phyloP scores from a whole-genome alignment of 768 basidiomycete genomes.

The Russula dissimulans region DNA sequence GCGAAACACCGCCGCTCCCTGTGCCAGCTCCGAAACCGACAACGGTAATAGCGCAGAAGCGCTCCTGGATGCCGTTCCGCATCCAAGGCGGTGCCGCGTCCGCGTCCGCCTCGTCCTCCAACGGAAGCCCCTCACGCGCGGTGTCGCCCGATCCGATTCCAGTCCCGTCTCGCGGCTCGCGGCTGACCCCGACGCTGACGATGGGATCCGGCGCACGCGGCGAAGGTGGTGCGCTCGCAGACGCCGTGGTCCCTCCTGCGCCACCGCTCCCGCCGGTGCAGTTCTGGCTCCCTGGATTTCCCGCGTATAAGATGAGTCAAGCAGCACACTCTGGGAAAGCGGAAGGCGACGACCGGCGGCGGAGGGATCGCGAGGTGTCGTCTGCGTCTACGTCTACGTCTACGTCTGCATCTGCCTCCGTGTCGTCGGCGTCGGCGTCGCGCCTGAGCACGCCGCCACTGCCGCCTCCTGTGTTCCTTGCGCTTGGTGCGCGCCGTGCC shows the following conservation, averaged over 20 bases:
- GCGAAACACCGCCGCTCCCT: slow-evolving; percentile 4
- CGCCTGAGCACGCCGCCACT: neutral
- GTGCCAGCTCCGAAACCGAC: neutral
- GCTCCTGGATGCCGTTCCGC: slow-evolving; percentile 11
- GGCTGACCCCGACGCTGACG: neutral
- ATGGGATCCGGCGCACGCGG: neutral
- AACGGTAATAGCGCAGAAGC: neutral
- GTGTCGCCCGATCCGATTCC: slow-evolving; percentile 4
- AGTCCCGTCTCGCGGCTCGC: neutral
- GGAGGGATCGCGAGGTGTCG: neutral
- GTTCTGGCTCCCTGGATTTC: slow-evolving; percentile 19
- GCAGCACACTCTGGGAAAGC: neutral
- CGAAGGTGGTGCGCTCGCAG: neutral
- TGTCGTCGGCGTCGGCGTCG: neutral
- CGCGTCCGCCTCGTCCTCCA: neutral
- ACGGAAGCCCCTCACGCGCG: neutral
- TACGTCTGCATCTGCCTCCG: neutral
- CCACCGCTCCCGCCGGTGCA: slow-evolving; percentile 17
- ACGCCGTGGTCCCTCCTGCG: slow-evolving; percentile 8
- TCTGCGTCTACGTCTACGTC: neutral
- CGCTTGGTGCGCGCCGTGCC: slow-evolving; percentile 19
- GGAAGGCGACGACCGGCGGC: neutral
- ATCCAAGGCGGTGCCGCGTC: slow-evolving; percentile 5
- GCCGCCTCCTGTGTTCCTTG: slow-evolving; percentile 18
- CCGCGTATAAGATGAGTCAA: slow-evolving; percentile 6